phyloP scores from a whole-genome alignment of 2,329 filamentous ascomycete species.

The Cryphonectria japonica region DNA sequence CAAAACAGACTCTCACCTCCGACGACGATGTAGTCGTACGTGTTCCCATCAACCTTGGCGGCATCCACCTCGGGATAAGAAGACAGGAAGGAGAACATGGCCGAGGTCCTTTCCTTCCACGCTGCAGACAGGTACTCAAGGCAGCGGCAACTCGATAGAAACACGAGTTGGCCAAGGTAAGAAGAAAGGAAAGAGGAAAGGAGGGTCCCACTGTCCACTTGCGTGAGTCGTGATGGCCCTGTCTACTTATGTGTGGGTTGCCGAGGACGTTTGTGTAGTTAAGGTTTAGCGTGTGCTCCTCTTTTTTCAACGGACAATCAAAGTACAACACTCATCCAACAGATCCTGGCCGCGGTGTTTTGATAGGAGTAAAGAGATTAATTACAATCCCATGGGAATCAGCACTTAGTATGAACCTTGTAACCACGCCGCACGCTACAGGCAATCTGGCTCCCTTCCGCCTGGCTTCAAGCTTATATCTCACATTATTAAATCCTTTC shows the following conservation, averaged over 20 bases:
- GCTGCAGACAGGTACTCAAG: neutral
- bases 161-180: neutral
- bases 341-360: neutral
- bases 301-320: neutral
- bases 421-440: too few relatives aligned
- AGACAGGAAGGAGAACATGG: conserved; percentile 7
- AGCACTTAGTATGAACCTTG: too few relatives aligned
- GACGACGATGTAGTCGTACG: conserved; percentile 9
- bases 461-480: too few relatives aligned
- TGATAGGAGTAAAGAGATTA: too few relatives aligned
- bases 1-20: neutral
- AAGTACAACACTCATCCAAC: neutral
- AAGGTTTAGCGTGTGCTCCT: neutral
- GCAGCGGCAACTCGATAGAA: neutral
- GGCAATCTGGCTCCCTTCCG: too few relatives aligned
- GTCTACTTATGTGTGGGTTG: neutral
- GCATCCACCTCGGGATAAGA: conserved; percentile 3
- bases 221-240: neutral
- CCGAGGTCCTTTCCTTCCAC: neutral
- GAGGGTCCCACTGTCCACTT: neutral
- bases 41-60: neutral
- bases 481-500: too few relatives aligned
- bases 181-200: neutral
- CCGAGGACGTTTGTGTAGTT: neutral
- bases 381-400: too few relatives aligned